These are phyloP conservation scores for Meira miltonrushii DNA, from an alignment of 1,284 basidiomycete species.

Conservation along the genomic window DNA sequence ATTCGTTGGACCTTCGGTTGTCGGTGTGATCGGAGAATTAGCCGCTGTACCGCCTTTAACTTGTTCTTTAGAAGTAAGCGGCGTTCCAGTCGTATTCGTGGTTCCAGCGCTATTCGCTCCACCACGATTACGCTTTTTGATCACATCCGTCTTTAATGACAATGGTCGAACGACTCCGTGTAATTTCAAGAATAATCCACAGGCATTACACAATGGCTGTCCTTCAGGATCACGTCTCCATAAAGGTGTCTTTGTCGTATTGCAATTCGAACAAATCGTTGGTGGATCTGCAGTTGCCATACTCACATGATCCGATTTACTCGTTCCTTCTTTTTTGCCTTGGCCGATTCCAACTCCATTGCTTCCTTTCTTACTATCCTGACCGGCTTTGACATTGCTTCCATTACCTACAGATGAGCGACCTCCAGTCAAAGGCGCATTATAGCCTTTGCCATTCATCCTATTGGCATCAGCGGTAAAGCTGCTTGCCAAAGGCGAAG, in stretches of 20 bases:
- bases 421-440: constrained; percentile 22
- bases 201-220: constrained; percentile 69
- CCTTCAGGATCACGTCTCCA: constrained; percentile 94
- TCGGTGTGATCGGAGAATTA: background rate
- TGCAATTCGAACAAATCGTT: constrained; percentile 87
- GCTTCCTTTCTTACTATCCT: too few relatives aligned
- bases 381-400: background rate
- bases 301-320: constrained; percentile 11
- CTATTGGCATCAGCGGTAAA: constrained; percentile 17
- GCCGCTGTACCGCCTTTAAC: background rate
- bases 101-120: background rate
- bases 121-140: constrained; percentile 72
- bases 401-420: constrained; percentile 11
- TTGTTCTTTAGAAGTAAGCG: background rate
- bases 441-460: constrained; percentile 10
- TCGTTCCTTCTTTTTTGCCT: background rate
- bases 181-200: constrained; percentile 66
- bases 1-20: background rate
- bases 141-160: constrained; percentile 91
- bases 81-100: background rate
- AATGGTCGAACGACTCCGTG: constrained; percentile 89
- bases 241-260: constrained; percentile 88
- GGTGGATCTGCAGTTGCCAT: constrained; percentile 51
- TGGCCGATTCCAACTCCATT: background rate
- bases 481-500: constrained; percentile 24